Evolutionary conservation across 164 flowering plant genomes (phyloP).

Genomic region (Aristolochia fimbriata): DNA sequence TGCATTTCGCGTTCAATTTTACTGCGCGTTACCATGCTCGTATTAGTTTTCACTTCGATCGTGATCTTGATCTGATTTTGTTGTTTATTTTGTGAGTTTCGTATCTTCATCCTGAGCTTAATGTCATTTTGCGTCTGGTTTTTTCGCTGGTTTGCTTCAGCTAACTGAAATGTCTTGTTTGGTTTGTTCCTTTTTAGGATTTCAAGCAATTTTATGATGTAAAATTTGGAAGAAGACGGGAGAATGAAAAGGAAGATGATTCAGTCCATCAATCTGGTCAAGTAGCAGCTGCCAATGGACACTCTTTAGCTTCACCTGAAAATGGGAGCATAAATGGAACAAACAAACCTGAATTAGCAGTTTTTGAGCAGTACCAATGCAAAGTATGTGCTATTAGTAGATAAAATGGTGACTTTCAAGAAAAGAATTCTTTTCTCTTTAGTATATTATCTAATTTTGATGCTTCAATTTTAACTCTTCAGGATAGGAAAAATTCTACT

Average conservation of each 20-base stretch:
- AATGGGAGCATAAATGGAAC: conserved; percentile 45
- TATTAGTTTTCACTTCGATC: too few relatives aligned
- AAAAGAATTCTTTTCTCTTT: too few relatives aligned
- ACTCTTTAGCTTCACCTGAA: conserved; percentile 13
- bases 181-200: conserved; percentile 34
- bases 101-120: too few relatives aligned
- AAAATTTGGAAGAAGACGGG: conserved; percentile 84
- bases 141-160: too few relatives aligned
- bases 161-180: background rate
- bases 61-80: too few relatives aligned
- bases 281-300: conserved; percentile 27
- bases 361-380: conserved; percentile 61
- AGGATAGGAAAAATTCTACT: conserved; percentile 10
- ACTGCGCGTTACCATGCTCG: too few relatives aligned
- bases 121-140: too few relatives aligned
- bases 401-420: too few relatives aligned
- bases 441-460: too few relatives aligned
- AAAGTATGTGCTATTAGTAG: conserved; percentile 35
- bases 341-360: conserved; percentile 52
- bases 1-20: too few relatives aligned
- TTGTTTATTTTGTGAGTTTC: too few relatives aligned
- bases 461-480: conserved; percentile 1
- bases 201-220: conserved; percentile 80
- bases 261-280: conserved; percentile 11
- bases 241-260: conserved; percentile 14